Percentiles rank a stretch among this genome's conserved stretches.
Conservation (phyloP, 345 rosid species). For the Aurinia saxatilis region DNA sequence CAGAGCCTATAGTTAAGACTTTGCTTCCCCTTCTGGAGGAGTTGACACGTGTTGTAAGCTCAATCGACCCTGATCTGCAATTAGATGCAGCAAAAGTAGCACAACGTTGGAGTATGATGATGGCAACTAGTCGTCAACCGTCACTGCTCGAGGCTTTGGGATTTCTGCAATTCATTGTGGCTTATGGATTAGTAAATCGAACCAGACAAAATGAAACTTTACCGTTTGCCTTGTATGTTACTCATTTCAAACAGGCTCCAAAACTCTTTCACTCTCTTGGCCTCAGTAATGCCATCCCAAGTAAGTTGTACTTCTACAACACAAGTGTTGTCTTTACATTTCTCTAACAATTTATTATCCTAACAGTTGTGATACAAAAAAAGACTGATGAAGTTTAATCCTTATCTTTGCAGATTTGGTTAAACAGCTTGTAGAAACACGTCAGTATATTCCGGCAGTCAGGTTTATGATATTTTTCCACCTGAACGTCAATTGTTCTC, state of each 20-base stretch:
- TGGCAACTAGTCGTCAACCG: not conserved
- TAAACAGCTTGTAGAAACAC: not conserved
- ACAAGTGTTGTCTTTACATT: not conserved
- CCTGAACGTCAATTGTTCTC: not conserved
- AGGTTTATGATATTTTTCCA: constrained; percentile 14
- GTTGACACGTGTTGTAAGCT: not conserved
- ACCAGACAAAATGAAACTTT: not conserved
- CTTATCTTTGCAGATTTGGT: constrained; percentile 10
- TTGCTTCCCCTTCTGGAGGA: constrained; percentile 12
- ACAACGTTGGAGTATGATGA: constrained; percentile 6
- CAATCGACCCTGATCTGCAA: not conserved
- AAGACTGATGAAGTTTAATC: not conserved
- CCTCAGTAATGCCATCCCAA: not conserved
- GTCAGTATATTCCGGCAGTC: constrained; percentile 1
- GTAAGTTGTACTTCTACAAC: constrained; percentile 10
- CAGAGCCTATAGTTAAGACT: constrained; percentile 4
- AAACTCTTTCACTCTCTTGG: constrained; percentile 20
- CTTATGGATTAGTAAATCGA: constrained; percentile 2
- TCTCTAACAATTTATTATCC: not conserved
- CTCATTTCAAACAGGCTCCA: constrained; percentile 21
- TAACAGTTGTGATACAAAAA: not conserved
- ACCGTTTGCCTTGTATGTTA: not conserved
- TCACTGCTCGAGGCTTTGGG: constrained; percentile 13
- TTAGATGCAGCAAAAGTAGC: constrained; percentile 13
- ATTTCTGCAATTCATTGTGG: constrained; percentile 23